phyloP scores from a whole-genome alignment of 2,329 filamentous ascomycete species.

The Calonectria ilicicola region DNA sequence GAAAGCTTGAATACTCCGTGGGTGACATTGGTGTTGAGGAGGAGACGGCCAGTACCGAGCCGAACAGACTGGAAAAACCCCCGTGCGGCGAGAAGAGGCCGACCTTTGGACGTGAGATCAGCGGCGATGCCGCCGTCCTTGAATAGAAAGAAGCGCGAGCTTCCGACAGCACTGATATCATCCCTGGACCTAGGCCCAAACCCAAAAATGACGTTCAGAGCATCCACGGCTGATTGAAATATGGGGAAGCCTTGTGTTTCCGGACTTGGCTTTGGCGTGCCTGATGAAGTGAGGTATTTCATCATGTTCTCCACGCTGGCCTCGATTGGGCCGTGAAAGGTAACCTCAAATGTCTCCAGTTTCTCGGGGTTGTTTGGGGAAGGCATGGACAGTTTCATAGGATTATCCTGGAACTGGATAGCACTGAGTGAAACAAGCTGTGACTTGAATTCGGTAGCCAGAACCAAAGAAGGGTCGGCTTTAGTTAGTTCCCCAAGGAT shows the following conservation, averaged over 20 bases:
- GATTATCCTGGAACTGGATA: constrained; percentile 50
- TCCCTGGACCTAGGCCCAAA: constrained; percentile 54
- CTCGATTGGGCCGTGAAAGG: constrained; percentile 54
- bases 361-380: constrained; percentile 45
- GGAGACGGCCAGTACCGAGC: constrained; percentile 63
- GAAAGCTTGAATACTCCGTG: constrained; percentile 63
- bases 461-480: constrained; percentile 43
- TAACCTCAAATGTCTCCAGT: constrained; percentile 53
- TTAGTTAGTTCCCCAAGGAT: constrained; percentile 51
- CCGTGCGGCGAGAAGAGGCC: constrained; percentile 56
- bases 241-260: constrained; percentile 58
- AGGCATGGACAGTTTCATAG: constrained; percentile 50
- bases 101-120: constrained; percentile 43
- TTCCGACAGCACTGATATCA: constrained; percentile 56
- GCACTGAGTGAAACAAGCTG: constrained; percentile 56
- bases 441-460: constrained; percentile 64
- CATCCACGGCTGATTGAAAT: constrained; percentile 61
- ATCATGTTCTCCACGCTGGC: constrained; percentile 55
- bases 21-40: constrained; percentile 68
- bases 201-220: constrained; percentile 65
- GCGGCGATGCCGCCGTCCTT: constrained; percentile 42
- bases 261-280: constrained; percentile 46
- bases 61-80: constrained; percentile 69
- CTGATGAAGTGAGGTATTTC: constrained; percentile 58
- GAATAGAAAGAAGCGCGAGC: constrained; percentile 62